These are phyloP conservation scores for Populus euphratica DNA, from an alignment of 345 rosid species.

Conservation along the genomic window DNA sequence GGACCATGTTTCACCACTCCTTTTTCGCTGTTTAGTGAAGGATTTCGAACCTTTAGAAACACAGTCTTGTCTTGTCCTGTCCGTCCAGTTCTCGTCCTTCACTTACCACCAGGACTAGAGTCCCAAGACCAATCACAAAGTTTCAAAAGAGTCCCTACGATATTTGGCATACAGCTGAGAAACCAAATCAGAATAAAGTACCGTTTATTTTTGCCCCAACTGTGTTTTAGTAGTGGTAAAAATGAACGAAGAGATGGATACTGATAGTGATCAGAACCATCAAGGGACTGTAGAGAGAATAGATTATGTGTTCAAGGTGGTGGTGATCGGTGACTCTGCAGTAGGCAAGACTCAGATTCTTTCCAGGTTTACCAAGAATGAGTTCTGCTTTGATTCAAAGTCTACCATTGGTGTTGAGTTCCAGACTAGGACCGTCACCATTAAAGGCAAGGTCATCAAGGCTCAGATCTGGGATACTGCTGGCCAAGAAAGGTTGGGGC, in stretches of 20 bases:
- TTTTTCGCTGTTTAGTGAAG: constrained; percentile 1
- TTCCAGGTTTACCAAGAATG: constrained; percentile 66
- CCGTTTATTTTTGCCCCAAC: neutral
- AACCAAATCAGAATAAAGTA: neutral
- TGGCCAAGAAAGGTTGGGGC: constrained; percentile 77
- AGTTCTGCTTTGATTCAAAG: constrained; percentile 69
- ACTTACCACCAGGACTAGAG: neutral
- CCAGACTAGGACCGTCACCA: constrained; percentile 64
- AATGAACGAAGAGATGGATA: constrained; percentile 67
- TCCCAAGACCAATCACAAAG: neutral
- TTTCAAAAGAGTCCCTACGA: neutral
- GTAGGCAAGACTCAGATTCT: constrained; percentile 79
- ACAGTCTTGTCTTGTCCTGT: neutral
- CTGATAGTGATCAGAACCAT: constrained; percentile 14
- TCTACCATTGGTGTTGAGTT: constrained; percentile 90
- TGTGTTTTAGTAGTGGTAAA: neutral
- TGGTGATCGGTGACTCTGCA: constrained; percentile 81
- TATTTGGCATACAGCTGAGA: neutral
- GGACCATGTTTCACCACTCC: neutral
- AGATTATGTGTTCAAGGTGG: constrained; percentile 72
- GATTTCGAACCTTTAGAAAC: neutral
- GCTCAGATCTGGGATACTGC: constrained; percentile 99
- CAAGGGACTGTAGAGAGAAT: constrained; percentile 40
- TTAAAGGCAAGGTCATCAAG: constrained; percentile 58
- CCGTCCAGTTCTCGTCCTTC: neutral